Evolutionary conservation across 257 asterid genomes (phyloP).

Genomic region (Euphrasia confusa): DNA sequence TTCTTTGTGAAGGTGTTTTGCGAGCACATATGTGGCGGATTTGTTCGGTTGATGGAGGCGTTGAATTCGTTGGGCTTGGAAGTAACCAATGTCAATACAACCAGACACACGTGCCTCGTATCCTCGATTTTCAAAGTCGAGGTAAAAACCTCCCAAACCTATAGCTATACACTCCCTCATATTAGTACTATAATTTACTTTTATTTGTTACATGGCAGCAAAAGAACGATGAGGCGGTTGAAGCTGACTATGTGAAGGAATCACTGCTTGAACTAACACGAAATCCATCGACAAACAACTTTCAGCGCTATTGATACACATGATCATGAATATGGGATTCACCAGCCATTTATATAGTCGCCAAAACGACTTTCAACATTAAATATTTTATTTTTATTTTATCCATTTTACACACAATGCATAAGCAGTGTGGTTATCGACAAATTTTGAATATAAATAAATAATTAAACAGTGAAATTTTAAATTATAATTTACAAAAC

Average conservation of each 20-base stretch:
- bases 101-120: constrained; percentile 82
- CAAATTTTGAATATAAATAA: no score
- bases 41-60: constrained; percentile 70
- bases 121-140: constrained; percentile 84
- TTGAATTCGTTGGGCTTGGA: constrained; percentile 68
- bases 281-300: constrained; percentile 38
- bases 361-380: neutral
- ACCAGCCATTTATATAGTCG: neutral
- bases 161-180: no score
- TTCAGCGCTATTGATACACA: neutral
- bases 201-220: constrained; percentile 28
- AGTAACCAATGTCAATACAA: constrained; percentile 65
- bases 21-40: constrained; percentile 77
- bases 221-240: constrained; percentile 55
- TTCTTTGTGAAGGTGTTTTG: constrained; percentile 81
- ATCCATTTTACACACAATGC: no score
- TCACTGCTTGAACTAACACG: constrained; percentile 73
- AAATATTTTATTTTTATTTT: no score
- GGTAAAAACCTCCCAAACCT: constrained; percentile 33
- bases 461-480: no score
- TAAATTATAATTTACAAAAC: no score
- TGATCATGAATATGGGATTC: neutral
- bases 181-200: no score
- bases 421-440: no score
- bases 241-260: constrained; percentile 73